A percentile compares a stretch with the other conserved stretches of the same genome.
Conservation (phyloP, 768 basidiomycete genomes). For the Russula foetens region DNA sequence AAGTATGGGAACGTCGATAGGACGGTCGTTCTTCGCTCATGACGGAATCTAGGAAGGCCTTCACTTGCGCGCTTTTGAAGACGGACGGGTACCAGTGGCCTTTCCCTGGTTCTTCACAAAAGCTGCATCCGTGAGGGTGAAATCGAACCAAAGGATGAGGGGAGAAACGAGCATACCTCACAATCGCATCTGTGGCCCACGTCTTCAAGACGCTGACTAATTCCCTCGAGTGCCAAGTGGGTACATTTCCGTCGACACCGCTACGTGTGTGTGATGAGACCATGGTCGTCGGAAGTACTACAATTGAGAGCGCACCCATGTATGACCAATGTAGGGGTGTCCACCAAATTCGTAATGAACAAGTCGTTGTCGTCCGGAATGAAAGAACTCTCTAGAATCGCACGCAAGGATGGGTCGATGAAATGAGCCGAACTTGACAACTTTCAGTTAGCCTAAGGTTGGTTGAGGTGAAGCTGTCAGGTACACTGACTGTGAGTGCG, state of each 20-base stretch:
- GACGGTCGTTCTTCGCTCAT: constrained; percentile 5
- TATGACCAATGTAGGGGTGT: constrained; percentile 62
- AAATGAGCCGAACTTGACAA: constrained; percentile 56
- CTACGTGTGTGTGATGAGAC: constrained; percentile 29
- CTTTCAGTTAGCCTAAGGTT: not conserved
- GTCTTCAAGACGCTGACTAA: constrained; percentile 48
- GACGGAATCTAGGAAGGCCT: constrained; percentile 43
- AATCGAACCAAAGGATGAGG: not conserved
- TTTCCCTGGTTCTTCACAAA: constrained; percentile 51
- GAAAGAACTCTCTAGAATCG: constrained; percentile 65
- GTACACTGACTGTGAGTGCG: constrained; percentile 44
- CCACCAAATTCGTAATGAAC: constrained; percentile 68
- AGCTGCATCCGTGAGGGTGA: constrained; percentile 31
- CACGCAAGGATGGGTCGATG: constrained; percentile 64
- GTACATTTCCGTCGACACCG: constrained; percentile 79
- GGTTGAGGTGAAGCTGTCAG: not conserved
- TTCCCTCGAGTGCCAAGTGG: constrained; percentile 76
- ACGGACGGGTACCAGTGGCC: constrained; percentile 66
- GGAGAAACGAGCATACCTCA: constrained; percentile 36
- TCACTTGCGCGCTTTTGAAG: constrained; percentile 46
- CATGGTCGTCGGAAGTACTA: not conserved
- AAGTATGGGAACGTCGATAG: constrained; percentile 25
- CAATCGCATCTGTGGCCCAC: constrained; percentile 46
- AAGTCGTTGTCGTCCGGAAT: constrained; percentile 85
- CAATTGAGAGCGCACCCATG: constrained; percentile 52